Percentiles rank a stretch among this genome's conserved stretches.
These are phyloP conservation scores for Wickerhamiella siamensis DNA, from an alignment of 805 yeast genomes.

Conservation along the genomic window DNA sequence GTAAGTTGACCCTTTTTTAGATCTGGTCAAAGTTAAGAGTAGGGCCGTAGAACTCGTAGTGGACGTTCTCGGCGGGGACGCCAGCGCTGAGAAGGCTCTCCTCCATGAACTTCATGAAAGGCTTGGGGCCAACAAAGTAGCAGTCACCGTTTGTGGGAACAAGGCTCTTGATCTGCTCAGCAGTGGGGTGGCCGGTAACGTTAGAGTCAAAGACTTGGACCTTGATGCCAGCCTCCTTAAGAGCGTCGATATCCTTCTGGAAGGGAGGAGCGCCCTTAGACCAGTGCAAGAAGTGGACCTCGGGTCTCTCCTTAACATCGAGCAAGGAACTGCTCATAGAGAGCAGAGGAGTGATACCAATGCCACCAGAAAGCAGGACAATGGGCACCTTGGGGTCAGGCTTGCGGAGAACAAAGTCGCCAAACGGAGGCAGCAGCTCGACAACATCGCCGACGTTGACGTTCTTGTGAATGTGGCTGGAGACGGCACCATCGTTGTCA, in stretches of 20 bases:
- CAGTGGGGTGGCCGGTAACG: slow-evolving; percentile 3
- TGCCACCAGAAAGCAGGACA: slow-evolving; percentile 44
- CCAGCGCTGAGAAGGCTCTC: slow-evolving; percentile 5
- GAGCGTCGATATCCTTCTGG: slow-evolving; percentile 9
- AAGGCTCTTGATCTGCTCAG: slow-evolving; percentile 5
- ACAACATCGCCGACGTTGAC: slow-evolving; percentile 36
- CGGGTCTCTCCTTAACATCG: slow-evolving; percentile 24
- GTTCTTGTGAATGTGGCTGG: slow-evolving; percentile 34
- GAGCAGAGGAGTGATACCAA: slow-evolving; percentile 52
- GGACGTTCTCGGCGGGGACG: slow-evolving; percentile 7
- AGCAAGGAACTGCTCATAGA: slow-evolving; percentile 32
- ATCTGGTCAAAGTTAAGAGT: background rate
- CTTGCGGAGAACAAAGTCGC: slow-evolving; percentile 29
- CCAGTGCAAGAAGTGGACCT: slow-evolving; percentile 27
- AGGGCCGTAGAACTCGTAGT: slow-evolving; percentile 17
- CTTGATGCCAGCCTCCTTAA: slow-evolving; percentile 9
- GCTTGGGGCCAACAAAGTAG: slow-evolving; percentile 15
- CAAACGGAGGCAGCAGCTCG: slow-evolving; percentile 45
- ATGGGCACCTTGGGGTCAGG: slow-evolving; percentile 22
- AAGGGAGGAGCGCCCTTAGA: slow-evolving; percentile 16
- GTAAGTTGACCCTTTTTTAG: background rate
- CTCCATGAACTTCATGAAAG: slow-evolving; percentile 15
- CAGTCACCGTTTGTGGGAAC: slow-evolving; percentile 3
- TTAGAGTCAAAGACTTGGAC: slow-evolving; percentile 7
- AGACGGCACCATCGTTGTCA: slow-evolving; percentile 35